These are phyloP conservation scores for Hippophae gyantsensis DNA, from an alignment of 306 rosid genomes.

Conservation along the genomic window DNA sequence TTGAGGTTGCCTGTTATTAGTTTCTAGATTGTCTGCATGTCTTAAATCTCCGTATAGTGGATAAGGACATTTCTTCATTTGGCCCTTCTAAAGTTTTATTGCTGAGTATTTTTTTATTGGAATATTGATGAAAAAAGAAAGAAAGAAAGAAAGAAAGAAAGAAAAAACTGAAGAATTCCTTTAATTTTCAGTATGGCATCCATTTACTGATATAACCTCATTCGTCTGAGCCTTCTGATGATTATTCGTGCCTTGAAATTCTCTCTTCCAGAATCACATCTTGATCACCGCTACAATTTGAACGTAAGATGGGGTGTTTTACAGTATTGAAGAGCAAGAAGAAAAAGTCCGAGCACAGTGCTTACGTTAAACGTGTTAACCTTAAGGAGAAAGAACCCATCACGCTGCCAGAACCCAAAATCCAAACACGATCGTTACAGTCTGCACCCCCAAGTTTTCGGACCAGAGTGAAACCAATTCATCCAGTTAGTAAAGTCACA, in stretches of 20 bases:
- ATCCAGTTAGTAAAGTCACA: constrained; percentile 34
- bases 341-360: constrained; percentile 56
- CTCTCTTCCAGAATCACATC: not conserved
- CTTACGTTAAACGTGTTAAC: constrained; percentile 31
- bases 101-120: not conserved
- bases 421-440: constrained; percentile 56
- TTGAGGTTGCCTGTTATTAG: not conserved
- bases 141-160: too few species aligned
- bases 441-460: constrained; percentile 98
- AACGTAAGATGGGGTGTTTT: constrained; percentile 76
- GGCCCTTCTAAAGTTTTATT: not conserved
- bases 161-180: not conserved
- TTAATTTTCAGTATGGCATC: constrained; percentile 1
- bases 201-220: constrained; percentile 14
- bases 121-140: not conserved
- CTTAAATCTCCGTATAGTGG: not conserved
- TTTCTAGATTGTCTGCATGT: constrained; percentile 1
- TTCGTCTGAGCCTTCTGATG: constrained; percentile 32
- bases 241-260: constrained; percentile 1
- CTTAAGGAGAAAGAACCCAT: constrained; percentile 52
- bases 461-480: constrained; percentile 80
- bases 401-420: constrained; percentile 69
- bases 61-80: not conserved
- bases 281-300: constrained; percentile 18
- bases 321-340: constrained; percentile 78